Percentiles rank a stretch among this genome's conserved stretches.
Evolutionary conservation across 345 rosid genomes (phyloP).

Genomic region (Eucalyptus erythrocorys): DNA sequence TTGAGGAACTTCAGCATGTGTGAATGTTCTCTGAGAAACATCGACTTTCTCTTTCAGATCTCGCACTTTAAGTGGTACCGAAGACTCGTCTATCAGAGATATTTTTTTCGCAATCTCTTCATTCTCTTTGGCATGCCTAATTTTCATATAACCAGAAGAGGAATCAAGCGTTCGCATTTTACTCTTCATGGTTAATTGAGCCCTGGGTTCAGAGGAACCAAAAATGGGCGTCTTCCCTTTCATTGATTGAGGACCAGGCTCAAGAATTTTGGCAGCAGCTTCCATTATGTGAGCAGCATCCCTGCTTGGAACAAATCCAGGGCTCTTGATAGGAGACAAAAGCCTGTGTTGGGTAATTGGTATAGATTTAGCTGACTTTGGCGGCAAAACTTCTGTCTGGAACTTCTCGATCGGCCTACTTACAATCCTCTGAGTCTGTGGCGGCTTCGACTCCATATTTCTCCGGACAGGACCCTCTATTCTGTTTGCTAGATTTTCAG

Average conservation of each 20-base stretch:
- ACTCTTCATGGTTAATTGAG: conserved; percentile 8
- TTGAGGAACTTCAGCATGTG: conserved; percentile 29
- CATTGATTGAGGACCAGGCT: conserved; percentile 26
- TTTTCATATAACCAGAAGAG: conserved; percentile 57
- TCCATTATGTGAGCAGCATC: conserved; percentile 94
- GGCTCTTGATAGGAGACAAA: conserved; percentile 91
- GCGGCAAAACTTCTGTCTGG: conserved; percentile 88
- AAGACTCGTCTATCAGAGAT: conserved; percentile 16
- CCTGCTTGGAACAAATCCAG: conserved; percentile 64
- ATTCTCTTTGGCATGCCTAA: conserved; percentile 54
- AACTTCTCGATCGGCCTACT: conserved; percentile 81
- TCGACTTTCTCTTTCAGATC: conserved; percentile 41
- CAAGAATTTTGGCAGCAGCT: conserved; percentile 84
- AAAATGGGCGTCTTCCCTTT: neutral
- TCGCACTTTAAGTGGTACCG: conserved; percentile 18
- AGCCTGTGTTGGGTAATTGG: conserved; percentile 86
- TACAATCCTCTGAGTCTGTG: conserved; percentile 20
- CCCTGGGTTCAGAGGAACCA: neutral
- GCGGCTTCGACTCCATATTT: conserved; percentile 21
- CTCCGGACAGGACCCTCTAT: conserved; percentile 24
- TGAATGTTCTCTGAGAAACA: conserved; percentile 24
- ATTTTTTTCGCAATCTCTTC: conserved; percentile 51
- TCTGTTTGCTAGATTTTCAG: conserved; percentile 37
- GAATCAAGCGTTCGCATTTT: conserved; percentile 35
- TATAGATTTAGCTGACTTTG: conserved; percentile 89